These are phyloP conservation scores for Zea luxurians DNA, from an alignment of 176 grass and related monocot genomes.

Conservation along the genomic window DNA sequence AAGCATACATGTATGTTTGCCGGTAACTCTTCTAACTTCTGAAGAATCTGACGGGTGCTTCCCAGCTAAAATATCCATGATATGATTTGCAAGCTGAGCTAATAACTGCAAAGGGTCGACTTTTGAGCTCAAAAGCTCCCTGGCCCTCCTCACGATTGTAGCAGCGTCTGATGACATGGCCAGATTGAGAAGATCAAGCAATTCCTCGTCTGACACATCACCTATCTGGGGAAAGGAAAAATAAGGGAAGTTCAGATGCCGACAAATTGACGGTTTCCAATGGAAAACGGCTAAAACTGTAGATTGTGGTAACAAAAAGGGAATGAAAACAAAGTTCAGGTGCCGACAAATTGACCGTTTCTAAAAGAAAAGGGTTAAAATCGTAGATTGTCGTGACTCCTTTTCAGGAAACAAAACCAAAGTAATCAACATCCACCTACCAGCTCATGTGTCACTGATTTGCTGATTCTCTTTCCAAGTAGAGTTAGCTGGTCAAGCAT, in stretches of 20 bases:
- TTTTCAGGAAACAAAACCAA: not conserved
- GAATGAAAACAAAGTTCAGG: not conserved
- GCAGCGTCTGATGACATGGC: slow-evolving; percentile 83
- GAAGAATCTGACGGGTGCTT: slow-evolving; percentile 44
- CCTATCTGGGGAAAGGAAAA: slow-evolving; percentile 53
- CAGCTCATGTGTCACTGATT: slow-evolving; percentile 66
- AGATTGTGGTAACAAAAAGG: not conserved
- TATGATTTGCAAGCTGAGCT: slow-evolving; percentile 79
- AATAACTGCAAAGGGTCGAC: slow-evolving; percentile 70
- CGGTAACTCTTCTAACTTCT: slow-evolving; percentile 49
- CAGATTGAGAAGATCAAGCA: slow-evolving; percentile 74
- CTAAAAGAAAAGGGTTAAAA: not conserved
- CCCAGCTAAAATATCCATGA: slow-evolving; percentile 81
- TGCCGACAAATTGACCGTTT: not conserved
- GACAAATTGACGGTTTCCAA: not conserved
- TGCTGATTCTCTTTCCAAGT: slow-evolving; percentile 77
- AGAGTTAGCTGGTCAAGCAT: slow-evolving; percentile 86
- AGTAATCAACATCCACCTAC: slow-evolving; percentile 54
- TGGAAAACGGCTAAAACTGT: not conserved
- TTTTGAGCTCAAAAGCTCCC: slow-evolving; percentile 82
- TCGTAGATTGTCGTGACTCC: not conserved
- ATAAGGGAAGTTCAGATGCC: not conserved
- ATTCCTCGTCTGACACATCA: slow-evolving; percentile 80
- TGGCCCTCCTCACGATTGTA: slow-evolving; percentile 67
- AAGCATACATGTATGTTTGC: slow-evolving; percentile 43